Evolutionary conservation across 2,329 filamentous ascomycete species (phyloP).

Genomic region (Nannizziopsis arthrosporioides): DNA sequence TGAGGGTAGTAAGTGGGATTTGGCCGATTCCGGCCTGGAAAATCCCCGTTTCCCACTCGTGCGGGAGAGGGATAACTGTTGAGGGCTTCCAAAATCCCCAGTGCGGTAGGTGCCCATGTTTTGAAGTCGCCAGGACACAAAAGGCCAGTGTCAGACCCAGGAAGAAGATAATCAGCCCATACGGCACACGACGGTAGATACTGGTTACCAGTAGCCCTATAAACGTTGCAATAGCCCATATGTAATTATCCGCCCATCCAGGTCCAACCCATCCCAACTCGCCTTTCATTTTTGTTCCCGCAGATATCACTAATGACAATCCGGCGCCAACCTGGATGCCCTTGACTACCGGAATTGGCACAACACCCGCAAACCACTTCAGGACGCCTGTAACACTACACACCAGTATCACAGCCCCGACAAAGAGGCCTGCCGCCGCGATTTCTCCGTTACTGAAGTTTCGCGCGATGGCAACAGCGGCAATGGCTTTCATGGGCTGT

Average conservation of each 20-base stretch:
- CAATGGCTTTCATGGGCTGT: conserved; percentile 84
- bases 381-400: conserved; percentile 73
- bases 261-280: conserved; percentile 58
- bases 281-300: conserved; percentile 55
- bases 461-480: conserved; percentile 70
- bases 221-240: conserved; percentile 68
- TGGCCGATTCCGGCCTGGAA: conserved; percentile 67
- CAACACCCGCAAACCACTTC: conserved; percentile 56
- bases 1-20: conserved; percentile 79
- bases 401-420: conserved; percentile 59
- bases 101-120: conserved; percentile 35
- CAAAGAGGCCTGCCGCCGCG: conserved; percentile 72
- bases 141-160: conserved; percentile 57
- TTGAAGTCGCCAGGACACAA: conserved; percentile 23
- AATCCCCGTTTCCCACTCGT: conserved; percentile 43
- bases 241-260: conserved; percentile 60
- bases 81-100: conserved; percentile 52
- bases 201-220: conserved; percentile 57
- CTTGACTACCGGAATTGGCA: conserved; percentile 80
- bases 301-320: conserved; percentile 66
- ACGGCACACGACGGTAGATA: conserved; percentile 56
- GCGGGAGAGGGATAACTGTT: conserved; percentile 36
- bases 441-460: conserved; percentile 57
- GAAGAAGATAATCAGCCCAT: conserved; percentile 61
- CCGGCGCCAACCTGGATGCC: conserved; percentile 92